Conservation (phyloP, 306 rosid genomes). For the Medicago ruthenica region DNA sequence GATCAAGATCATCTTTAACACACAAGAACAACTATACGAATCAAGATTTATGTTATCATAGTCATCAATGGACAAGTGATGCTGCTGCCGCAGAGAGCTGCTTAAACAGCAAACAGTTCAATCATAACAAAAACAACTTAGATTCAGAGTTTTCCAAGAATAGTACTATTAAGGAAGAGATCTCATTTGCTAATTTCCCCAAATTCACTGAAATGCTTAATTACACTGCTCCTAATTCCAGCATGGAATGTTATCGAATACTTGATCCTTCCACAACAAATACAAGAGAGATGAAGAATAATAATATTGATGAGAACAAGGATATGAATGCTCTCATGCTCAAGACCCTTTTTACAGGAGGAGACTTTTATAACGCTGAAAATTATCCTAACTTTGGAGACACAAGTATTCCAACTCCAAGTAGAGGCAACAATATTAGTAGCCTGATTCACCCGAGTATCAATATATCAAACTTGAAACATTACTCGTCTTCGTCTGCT, state of each 20-base stretch:
- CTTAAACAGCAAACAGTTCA: background rate
- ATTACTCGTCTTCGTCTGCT: constrained; percentile 37
- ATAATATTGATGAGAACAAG: constrained; percentile 37
- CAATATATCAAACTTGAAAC: constrained; percentile 64
- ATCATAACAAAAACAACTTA: background rate
- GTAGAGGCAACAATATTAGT: constrained; percentile 19
- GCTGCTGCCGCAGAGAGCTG: background rate
- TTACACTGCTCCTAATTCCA: constrained; percentile 33
- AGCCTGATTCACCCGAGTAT: constrained; percentile 82
- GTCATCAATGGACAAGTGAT: constrained; percentile 42
- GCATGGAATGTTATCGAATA: constrained; percentile 38
- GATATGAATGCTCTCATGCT: constrained; percentile 56
- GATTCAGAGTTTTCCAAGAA: constrained; percentile 25
- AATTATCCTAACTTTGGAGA: constrained; percentile 27
- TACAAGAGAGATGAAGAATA: constrained; percentile 30
- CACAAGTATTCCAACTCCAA: background rate
- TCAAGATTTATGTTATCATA: constrained; percentile 57
- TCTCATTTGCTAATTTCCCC: constrained; percentile 50
- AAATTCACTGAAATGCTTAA: constrained; percentile 66
- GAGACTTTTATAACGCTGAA: constrained; percentile 1
- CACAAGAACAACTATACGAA: constrained; percentile 43
- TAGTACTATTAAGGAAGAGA: constrained; percentile 45
- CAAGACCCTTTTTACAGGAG: constrained; percentile 44
- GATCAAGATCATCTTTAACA: constrained; percentile 38
- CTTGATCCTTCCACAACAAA: constrained; percentile 25